A percentile compares a stretch with the other conserved stretches of the same genome.
Conservation (phyloP, 1,284 basidiomycete genomes). For the Blastosporella zonata region DNA sequence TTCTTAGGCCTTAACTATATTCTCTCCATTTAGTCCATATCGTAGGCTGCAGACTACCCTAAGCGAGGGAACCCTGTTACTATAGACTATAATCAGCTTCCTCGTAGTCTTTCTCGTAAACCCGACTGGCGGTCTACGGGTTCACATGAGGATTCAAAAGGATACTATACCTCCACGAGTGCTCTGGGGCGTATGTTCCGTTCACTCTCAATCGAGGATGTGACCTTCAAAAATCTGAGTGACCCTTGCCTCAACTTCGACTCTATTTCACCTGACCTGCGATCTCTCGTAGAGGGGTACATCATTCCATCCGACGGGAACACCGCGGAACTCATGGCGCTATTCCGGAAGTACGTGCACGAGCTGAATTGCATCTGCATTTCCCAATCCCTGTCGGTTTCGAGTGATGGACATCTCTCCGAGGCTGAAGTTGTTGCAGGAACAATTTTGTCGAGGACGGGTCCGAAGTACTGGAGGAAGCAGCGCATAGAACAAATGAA, state of each 20-base stretch:
- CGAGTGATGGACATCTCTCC: slow-evolving; percentile 48
- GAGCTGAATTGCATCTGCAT: slow-evolving; percentile 65
- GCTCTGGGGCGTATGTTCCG: slow-evolving; percentile 69
- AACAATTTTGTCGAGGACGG: slow-evolving; percentile 62
- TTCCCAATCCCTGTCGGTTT: slow-evolving; percentile 62
- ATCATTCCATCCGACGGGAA: not conserved
- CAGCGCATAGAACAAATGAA: slow-evolving; percentile 61
- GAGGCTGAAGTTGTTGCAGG: slow-evolving; percentile 74
- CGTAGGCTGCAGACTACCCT: slow-evolving; percentile 50
- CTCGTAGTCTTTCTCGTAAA: slow-evolving; percentile 52
- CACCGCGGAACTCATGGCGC: slow-evolving; percentile 25
- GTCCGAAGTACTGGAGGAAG: slow-evolving; percentile 53
- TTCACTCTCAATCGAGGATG: slow-evolving; percentile 31
- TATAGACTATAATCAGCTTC: slow-evolving; percentile 40
- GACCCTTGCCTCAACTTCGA: not conserved
- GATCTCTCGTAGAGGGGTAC: not conserved
- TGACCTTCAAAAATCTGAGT: not conserved
- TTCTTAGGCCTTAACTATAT: too few species aligned
- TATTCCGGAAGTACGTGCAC: slow-evolving; percentile 52
- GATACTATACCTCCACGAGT: slow-evolving; percentile 65
- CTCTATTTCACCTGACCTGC: not conserved
- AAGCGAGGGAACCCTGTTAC: slow-evolving; percentile 67
- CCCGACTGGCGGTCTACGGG: slow-evolving; percentile 75
- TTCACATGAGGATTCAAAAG: slow-evolving; percentile 42
- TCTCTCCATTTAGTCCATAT: not conserved